Percentiles rank a stretch among this genome's conserved stretches.
Conservation (phyloP, 1,284 basidiomycete species). For the Moesziomyces sp. region DNA sequence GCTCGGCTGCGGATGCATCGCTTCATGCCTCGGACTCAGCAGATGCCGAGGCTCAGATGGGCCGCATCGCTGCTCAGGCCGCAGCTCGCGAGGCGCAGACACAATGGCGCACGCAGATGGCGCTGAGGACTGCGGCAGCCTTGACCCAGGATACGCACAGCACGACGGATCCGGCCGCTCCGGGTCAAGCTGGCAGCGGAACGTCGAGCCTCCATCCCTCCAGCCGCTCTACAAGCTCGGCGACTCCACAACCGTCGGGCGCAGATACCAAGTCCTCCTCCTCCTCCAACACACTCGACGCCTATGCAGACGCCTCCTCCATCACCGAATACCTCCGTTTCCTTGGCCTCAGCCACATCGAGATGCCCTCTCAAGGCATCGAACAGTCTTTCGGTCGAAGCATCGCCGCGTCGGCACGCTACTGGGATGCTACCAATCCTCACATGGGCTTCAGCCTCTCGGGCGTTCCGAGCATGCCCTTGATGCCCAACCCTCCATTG, state of each 20-base stretch:
- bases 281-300: background rate
- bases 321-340: conserved; percentile 41
- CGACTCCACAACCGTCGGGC: background rate
- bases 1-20: conserved; percentile 20
- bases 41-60: conserved; percentile 38
- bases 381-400: conserved; percentile 45
- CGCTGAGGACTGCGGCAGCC: conserved; percentile 18
- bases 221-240: background rate
- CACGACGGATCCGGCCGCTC: too few species aligned
- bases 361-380: conserved; percentile 43
- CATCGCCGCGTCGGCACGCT: conserved; percentile 5
- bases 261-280: background rate
- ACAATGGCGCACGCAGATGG: conserved; percentile 47
- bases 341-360: conserved; percentile 52
- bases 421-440: conserved; percentile 41
- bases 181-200: too few species aligned
- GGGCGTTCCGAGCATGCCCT: conserved; percentile 59
- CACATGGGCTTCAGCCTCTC: conserved; percentile 51
- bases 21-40: conserved; percentile 7
- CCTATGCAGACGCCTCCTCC: conserved; percentile 10
- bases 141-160: background rate
- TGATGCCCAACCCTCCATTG: conserved; percentile 57
- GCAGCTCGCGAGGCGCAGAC: conserved; percentile 51
- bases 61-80: conserved; percentile 48
- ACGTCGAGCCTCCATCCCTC: too few species aligned